These are phyloP conservation scores for Yamadazyma ubonensis DNA, from an alignment of 805 yeast species.

Conservation along the genomic window DNA sequence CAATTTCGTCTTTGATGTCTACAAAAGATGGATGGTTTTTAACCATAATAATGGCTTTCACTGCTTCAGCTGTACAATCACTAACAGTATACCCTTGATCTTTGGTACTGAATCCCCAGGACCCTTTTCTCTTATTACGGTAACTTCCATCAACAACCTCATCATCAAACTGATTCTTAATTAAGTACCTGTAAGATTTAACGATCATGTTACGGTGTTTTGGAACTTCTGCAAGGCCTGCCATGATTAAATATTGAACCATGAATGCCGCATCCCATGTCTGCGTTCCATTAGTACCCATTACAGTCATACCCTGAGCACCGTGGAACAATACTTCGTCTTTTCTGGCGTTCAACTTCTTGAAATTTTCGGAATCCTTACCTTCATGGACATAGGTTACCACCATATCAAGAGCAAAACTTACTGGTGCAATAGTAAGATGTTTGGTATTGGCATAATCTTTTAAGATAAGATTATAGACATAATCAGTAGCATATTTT, in stretches of 20 bases:
- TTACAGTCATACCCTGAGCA: conserved; percentile 85
- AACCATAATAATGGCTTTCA: conserved; percentile 93
- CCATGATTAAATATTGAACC: conserved; percentile 74
- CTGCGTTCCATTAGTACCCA: conserved; percentile 98
- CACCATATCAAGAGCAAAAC: conserved; percentile 77
- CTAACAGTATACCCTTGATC: conserved; percentile 95
- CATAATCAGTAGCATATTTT: conserved; percentile 48
- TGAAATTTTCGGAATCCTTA: conserved; percentile 56
- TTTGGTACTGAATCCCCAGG: conserved; percentile 95
- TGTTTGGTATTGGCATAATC: conserved; percentile 78
- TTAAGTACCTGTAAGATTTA: conserved; percentile 67
- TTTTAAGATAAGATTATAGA: conserved; percentile 64
- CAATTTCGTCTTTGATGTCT: conserved; percentile 51
- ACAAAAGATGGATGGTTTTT: conserved; percentile 56
- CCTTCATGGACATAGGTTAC: conserved; percentile 75
- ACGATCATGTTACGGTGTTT: conserved; percentile 63
- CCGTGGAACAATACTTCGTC: conserved; percentile 81
- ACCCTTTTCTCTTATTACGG: conserved; percentile 83
- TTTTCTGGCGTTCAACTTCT: conserved; percentile 55
- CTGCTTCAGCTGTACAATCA: conserved; percentile 95
- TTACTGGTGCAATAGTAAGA: conserved; percentile 91
- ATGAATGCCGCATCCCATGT: conserved; percentile 96
- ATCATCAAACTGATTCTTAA: conserved; percentile 80
- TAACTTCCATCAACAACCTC: conserved; percentile 76
- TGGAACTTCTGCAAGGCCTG: conserved; percentile 72